These are phyloP conservation scores for Thraustotheca clavata DNA, from an alignment of 352 stramenopile genomes.

Conservation along the genomic window DNA sequence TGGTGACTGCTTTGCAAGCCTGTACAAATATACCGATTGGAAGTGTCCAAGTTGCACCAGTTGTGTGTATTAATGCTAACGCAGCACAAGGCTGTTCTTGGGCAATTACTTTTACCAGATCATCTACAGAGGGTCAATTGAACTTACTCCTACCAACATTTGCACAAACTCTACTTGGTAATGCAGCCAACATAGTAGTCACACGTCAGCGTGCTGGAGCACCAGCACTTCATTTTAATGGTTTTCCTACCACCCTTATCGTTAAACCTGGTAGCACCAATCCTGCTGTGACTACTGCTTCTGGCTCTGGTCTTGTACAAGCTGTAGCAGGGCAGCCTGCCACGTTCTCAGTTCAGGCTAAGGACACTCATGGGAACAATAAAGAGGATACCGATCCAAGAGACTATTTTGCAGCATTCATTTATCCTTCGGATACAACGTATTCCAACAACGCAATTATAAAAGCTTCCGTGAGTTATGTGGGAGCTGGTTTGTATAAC, in stretches of 20 bases:
- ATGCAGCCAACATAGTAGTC: conserved; percentile 40
- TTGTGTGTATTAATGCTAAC: conserved; percentile 35
- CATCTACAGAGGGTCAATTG: conserved; percentile 19
- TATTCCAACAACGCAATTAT: conserved; percentile 25
- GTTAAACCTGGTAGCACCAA: conserved; percentile 50
- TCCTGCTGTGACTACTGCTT: conserved; percentile 61
- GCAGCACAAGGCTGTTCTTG: conserved; percentile 53
- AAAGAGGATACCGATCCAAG: conserved; percentile 32
- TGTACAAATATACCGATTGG: conserved; percentile 44
- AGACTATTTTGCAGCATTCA: conserved; percentile 31
- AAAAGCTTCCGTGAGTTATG: conserved; percentile 39
- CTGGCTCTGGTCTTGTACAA: conserved; percentile 49
- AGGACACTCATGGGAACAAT: conserved; percentile 79
- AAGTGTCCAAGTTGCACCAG: conserved; percentile 26
- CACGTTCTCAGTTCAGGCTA: conserved; percentile 68
- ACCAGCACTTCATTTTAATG: conserved; percentile 32
- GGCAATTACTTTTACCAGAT: conserved; percentile 49
- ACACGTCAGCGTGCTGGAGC: conserved; percentile 30
- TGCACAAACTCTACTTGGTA: conserved; percentile 31
- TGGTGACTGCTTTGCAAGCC: conserved; percentile 56
- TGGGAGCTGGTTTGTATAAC: conserved; percentile 72
- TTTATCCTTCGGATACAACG: conserved; percentile 36
- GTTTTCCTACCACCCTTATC: conserved; percentile 57
- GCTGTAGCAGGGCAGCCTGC: conserved; percentile 40
- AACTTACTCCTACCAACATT: conserved; percentile 3